phyloP scores from a whole-genome alignment of 352 stramenopile species.

The Pythium dissotocum region DNA sequence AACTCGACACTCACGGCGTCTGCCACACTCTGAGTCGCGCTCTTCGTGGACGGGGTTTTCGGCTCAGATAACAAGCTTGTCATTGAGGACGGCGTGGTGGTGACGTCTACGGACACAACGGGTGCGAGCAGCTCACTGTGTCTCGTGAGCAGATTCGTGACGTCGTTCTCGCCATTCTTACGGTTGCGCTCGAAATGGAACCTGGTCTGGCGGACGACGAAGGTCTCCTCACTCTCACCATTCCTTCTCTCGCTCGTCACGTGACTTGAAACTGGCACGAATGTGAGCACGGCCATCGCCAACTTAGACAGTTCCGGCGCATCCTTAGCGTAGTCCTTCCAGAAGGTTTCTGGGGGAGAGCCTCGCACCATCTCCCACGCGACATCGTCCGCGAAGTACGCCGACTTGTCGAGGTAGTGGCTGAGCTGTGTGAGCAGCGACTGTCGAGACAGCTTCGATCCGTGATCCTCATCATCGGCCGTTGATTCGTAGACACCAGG shows the following conservation, averaged over 20 bases:
- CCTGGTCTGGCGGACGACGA: conserved; percentile 12
- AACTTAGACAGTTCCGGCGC: conserved; percentile 40
- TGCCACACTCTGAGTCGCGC: not conserved
- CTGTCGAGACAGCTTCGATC: conserved; percentile 19
- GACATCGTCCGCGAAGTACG: conserved; percentile 41
- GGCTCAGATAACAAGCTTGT: not conserved
- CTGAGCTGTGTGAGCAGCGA: conserved; percentile 41
- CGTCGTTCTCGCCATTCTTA: not conserved
- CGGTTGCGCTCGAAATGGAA: conserved; percentile 23
- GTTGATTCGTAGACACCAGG: not conserved
- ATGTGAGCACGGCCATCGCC: conserved; percentile 36
- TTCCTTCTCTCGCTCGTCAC: not conserved
- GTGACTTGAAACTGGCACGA: conserved; percentile 9
- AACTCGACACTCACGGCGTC: conserved; percentile 1
- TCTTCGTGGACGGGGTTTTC: not conserved
- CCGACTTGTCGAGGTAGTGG: conserved; percentile 39
- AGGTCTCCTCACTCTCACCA: not conserved
- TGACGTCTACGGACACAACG: not conserved
- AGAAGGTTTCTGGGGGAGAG: conserved; percentile 41
- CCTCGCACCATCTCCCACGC: conserved; percentile 53
- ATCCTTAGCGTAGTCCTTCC: conserved; percentile 51
- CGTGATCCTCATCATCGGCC: not conserved
- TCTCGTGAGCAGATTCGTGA: not conserved
- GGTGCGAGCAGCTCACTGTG: conserved; percentile 8
- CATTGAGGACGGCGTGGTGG: not conserved